A percentile compares a stretch with the other conserved stretches of the same genome.
These are phyloP conservation scores for Hortaea werneckii DNA, from an alignment of 2,329 filamentous ascomycete genomes.

Conservation along the genomic window DNA sequence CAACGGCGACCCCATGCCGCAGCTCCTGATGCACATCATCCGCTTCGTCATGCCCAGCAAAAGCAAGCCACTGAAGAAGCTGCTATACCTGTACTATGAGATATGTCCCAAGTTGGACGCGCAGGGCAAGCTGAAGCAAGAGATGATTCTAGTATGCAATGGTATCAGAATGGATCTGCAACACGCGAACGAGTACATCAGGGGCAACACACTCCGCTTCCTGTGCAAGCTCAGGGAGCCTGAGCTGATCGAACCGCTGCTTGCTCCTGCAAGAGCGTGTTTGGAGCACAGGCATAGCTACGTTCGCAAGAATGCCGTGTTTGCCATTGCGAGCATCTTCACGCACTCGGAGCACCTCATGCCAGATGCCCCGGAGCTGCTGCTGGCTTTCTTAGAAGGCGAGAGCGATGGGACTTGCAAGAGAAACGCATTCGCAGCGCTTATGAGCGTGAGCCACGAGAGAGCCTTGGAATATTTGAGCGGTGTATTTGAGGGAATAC, in stretches of 20 bases:
- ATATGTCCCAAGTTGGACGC: conserved; percentile 93
- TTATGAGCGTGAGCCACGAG: conserved; percentile 85
- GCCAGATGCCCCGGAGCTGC: conserved; percentile 87
- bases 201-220: conserved; percentile 96
- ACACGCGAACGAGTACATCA: conserved; percentile 95
- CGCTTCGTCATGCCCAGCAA: conserved; percentile 99
- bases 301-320: conserved; percentile 95
- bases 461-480: conserved; percentile 82
- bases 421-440: conserved; percentile 89
- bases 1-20: conserved; percentile 91
- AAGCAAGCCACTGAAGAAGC: conserved; percentile 92
- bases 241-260: conserved; percentile 89
- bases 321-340: conserved; percentile 86
- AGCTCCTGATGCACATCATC: conserved; percentile 98
- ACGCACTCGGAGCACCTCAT: conserved; percentile 85
- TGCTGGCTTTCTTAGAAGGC: conserved; percentile 76
- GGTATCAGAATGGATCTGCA: conserved; percentile 96
- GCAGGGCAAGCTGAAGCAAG: conserved; percentile 91
- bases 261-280: conserved; percentile 87
- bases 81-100: conserved; percentile 98
- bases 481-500: conserved; percentile 82
- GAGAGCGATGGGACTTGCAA: conserved; percentile 96
- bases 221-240: conserved; percentile 91
- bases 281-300: conserved; percentile 95
- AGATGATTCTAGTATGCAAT: conserved; percentile 99